A percentile compares a stretch with the other conserved stretches of the same genome.
Evolutionary conservation across 805 yeast species (phyloP).

Genomic region (Kuraishia floccosa): DNA sequence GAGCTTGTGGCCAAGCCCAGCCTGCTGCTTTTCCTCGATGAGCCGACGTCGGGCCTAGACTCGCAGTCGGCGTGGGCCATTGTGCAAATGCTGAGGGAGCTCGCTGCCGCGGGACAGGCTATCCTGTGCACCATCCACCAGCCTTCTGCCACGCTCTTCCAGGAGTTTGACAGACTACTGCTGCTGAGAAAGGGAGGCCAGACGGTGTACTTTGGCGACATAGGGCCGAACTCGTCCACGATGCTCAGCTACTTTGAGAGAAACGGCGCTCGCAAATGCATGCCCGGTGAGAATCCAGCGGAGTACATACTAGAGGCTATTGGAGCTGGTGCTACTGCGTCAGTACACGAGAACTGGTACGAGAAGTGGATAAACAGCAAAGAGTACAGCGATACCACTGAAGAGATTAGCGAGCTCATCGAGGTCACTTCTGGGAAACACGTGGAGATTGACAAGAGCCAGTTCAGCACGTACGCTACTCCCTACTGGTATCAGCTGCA

Average conservation of each 20-base stretch:
- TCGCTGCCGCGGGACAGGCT: conserved; percentile 36
- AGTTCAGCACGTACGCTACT: conserved; percentile 19
- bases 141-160: conserved; percentile 40
- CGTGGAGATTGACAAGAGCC: conserved; percentile 1
- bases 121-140: conserved; percentile 47
- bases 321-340: conserved; percentile 33
- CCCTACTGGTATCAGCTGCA: conserved; percentile 29
- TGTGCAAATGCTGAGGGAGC: conserved; percentile 28
- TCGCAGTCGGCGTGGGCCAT: conserved; percentile 41
- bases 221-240: conserved; percentile 21
- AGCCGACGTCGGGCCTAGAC: conserved; percentile 43
- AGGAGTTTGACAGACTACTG: conserved; percentile 33
- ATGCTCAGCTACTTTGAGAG: conserved; percentile 23
- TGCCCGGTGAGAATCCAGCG: conserved; percentile 25
- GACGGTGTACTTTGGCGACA: conserved; percentile 30
- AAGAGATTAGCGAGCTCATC: conserved; percentile 11
- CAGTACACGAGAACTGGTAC: conserved; percentile 21
- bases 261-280: conserved; percentile 27
- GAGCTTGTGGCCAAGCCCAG: conserved; percentile 36
- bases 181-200: conserved; percentile 38
- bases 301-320: conserved; percentile 33
- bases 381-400: conserved; percentile 11
- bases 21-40: conserved; percentile 33
- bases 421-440: conserved; percentile 5
- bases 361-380: conserved; percentile 15